Evolutionary conservation across 352 stramenopile genomes (phyloP).

Genomic region (Pythium vanterpoolii): DNA sequence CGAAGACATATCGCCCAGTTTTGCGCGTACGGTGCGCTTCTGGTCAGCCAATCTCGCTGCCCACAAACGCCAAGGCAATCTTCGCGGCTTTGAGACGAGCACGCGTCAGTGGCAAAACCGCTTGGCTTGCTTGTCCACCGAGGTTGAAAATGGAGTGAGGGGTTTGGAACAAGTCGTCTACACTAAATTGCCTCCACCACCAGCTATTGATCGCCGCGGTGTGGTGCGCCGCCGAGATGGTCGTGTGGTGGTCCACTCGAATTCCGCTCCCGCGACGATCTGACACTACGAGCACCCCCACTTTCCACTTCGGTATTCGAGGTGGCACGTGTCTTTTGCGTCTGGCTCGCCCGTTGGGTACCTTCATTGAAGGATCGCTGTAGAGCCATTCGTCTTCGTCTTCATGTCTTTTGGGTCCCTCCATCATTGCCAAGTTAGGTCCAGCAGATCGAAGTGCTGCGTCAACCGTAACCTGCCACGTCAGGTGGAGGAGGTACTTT

Average conservation of each 20-base stretch:
- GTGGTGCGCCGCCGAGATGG: background rate
- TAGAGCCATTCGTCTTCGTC: background rate
- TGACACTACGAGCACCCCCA: background rate
- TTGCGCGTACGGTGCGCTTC: background rate
- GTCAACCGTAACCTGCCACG: constrained; percentile 12
- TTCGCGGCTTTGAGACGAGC: background rate
- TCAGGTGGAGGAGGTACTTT: constrained; percentile 22
- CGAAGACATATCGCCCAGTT: background rate
- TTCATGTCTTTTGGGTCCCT: background rate
- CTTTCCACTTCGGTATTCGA: constrained; percentile 4
- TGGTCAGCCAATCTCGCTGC: background rate
- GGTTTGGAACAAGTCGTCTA: constrained; percentile 1
- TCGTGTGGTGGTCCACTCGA: background rate
- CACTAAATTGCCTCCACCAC: background rate
- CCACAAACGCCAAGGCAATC: background rate
- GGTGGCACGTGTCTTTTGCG: background rate
- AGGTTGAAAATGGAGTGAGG: background rate
- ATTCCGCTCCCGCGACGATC: background rate
- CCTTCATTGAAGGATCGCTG: background rate
- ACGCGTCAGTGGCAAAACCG: background rate
- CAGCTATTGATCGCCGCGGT: background rate
- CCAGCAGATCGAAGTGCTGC: constrained; percentile 4
- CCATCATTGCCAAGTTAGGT: background rate
- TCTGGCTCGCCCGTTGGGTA: background rate
- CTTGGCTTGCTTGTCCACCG: background rate